Percentiles rank a stretch among this genome's conserved stretches.
Evolutionary conservation across 768 basidiomycete genomes (phyloP).

Genomic region (Rossbeevera mucosa): DNA sequence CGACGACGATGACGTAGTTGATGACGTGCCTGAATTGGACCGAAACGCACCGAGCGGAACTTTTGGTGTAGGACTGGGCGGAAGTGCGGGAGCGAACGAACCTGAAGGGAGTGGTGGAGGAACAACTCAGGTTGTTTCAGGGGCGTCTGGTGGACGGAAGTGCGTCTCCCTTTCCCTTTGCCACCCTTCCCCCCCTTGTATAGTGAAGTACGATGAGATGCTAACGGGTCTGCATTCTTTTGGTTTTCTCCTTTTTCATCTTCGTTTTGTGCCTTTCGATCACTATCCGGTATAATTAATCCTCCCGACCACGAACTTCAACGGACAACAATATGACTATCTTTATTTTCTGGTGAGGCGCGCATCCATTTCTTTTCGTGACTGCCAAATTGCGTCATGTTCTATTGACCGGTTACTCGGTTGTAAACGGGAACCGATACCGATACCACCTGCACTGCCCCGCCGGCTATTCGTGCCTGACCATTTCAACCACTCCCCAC

Average conservation of each 20-base stretch:
- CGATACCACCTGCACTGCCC: slow-evolving; percentile 7
- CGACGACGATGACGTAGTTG: slow-evolving; percentile 27
- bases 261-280: not conserved
- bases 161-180: slow-evolving; percentile 16
- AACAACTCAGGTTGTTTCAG: slow-evolving; percentile 5
- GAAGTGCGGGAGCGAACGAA: not conserved
- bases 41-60: not conserved
- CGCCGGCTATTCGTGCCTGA: slow-evolving; percentile 12
- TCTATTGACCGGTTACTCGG: slow-evolving; percentile 5
- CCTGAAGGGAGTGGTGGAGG: slow-evolving; percentile 7
- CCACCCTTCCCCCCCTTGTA: not conserved
- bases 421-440: slow-evolving; percentile 5
- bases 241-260: not conserved
- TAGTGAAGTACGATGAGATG: not conserved
- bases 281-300: not conserved
- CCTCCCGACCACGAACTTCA: not conserved
- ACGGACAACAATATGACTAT: slow-evolving; percentile 1
- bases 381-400: not conserved
- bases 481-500: slow-evolving; percentile 3
- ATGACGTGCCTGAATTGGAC: slow-evolving; percentile 17
- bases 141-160: slow-evolving; percentile 23
- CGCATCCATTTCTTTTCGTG: not conserved
- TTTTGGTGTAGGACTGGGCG: not conserved
- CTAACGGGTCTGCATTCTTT: slow-evolving; percentile 10
- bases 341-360: slow-evolving; percentile 1